Evolutionary conservation across 768 basidiomycete species (phyloP), one percentile per base, ranked within the genome.

Genomic region (Hysterangium stoloniferum): DNA sequence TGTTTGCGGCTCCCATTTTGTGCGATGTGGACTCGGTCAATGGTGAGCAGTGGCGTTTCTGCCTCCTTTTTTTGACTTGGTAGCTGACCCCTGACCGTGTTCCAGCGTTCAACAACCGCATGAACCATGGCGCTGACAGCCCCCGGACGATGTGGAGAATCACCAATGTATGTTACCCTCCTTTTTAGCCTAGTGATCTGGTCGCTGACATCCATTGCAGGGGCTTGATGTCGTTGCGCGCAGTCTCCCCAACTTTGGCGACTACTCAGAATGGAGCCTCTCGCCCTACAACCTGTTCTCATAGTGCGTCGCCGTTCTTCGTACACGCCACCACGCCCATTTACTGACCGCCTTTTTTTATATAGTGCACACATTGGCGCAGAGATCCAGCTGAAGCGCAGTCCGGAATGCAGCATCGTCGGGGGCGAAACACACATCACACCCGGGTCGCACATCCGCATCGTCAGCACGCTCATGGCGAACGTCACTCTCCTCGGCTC

Each of bases 1-100:
- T 59, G 27, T 59, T 55, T 34, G 58, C 50, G 3, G 54, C 57
- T 5, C 58, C 58, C 11, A 55, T 59, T 33, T 25, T 56, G n/a
- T 58, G 57, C 42, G 57, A 58, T 46, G 52, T 56, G 20, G 44
- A 50, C 13, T 56, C 55, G 11, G 55, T 53, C 4, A 53, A 56
- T 43, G 52, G 55, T 56, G 33, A 22, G 54, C 22, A 19, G 25
- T 13, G 8, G 12, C 15, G 27, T 33, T n/a, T 27, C 19, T 20
- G 19, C 3, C 34, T 22, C 25, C 25, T 1, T 32, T 17, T 25
- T 24, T 13, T 36, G 3, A 34, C 24, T 24, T 31, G 13, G 7
- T 11, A 52, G 24, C 13, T 17, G 13, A 11, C 15, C 19, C 24
- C 37, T 25, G 34, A 17, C 32, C 8, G 32, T 12, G 20, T 20